phyloP scores from a whole-genome alignment of 2,329 filamentous ascomycete genomes.

The Periconia sp. region DNA sequence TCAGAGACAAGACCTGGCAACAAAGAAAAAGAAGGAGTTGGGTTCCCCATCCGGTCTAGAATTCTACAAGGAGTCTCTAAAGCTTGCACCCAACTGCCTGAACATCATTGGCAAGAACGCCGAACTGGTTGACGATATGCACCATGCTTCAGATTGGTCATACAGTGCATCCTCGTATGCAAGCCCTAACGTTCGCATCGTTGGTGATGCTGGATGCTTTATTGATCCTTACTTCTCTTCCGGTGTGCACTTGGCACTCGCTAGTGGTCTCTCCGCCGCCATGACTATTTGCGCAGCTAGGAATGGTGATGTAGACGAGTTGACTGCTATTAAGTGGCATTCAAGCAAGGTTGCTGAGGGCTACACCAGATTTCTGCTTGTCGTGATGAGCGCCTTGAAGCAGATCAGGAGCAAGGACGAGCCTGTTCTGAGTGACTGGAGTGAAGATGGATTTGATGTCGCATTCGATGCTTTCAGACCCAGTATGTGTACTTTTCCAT shows the following conservation, averaged over 20 bases:
- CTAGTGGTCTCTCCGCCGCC: background rate
- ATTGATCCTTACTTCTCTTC: background rate
- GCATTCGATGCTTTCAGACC: background rate
- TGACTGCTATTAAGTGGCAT: background rate
- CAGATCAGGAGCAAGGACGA: background rate
- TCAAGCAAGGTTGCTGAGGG: background rate
- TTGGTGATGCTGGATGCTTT: slow-evolving; percentile 44
- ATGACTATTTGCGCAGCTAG: background rate
- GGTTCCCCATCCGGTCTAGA: background rate
- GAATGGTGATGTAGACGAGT: background rate
- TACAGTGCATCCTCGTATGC: slow-evolving; percentile 44
- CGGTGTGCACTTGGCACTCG: background rate
- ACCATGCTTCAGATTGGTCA: slow-evolving; percentile 12
- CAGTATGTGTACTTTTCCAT: background rate
- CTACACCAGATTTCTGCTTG: background rate
- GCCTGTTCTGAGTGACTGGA: background rate
- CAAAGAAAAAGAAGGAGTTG: slow-evolving; percentile 11
- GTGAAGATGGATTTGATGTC: background rate
- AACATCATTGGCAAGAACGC: slow-evolving; percentile 2
- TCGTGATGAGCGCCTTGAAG: background rate
- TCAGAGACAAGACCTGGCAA: slow-evolving; percentile 4
- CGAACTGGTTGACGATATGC: slow-evolving; percentile 4
- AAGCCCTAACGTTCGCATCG: slow-evolving; percentile 43
- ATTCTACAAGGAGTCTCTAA: slow-evolving; percentile 2
- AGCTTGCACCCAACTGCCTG: slow-evolving; percentile 1